phyloP scores from a whole-genome alignment of 768 basidiomycete species.

The Boletus reticulatus region DNA sequence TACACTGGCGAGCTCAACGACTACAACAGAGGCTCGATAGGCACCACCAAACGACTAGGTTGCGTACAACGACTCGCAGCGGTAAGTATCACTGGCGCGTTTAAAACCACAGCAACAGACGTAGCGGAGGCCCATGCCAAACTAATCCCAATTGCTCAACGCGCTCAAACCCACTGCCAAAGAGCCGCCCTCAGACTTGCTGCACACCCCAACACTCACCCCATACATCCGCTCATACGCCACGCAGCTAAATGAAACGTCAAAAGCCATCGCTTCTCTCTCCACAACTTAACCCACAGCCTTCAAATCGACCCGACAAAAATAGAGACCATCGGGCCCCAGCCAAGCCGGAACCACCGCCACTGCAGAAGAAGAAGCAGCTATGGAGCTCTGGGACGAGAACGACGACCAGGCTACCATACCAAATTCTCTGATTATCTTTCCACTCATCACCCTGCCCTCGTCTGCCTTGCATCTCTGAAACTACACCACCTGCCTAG shows the following conservation, averaged over 20 bases:
- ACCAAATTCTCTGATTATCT: constrained; percentile 69
- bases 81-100: neutral
- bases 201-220: neutral
- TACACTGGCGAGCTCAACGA: rapidly evolving
- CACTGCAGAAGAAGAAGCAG: too few relatives aligned
- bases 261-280: neutral
- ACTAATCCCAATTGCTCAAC: neutral
- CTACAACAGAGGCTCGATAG: neutral
- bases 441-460: constrained; percentile 54
- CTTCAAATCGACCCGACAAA: neutral
- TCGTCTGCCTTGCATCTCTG: constrained; percentile 78
- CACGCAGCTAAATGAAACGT: neutral
- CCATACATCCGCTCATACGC: neutral
- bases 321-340: neutral
- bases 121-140: neutral
- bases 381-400: too few relatives aligned
- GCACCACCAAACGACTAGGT: rapidly evolving
- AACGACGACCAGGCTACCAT: too few relatives aligned
- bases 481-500: constrained; percentile 76
- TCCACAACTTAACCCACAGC: neutral
- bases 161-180: neutral
- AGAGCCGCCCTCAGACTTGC: neutral
- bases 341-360: too few relatives aligned
- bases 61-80: neutral
- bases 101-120: neutral